A percentile compares a stretch with the other conserved stretches of the same genome.
Conservation (phyloP, 352 stramenopile genomes). For the Globisporangium cylindrosporum region DNA sequence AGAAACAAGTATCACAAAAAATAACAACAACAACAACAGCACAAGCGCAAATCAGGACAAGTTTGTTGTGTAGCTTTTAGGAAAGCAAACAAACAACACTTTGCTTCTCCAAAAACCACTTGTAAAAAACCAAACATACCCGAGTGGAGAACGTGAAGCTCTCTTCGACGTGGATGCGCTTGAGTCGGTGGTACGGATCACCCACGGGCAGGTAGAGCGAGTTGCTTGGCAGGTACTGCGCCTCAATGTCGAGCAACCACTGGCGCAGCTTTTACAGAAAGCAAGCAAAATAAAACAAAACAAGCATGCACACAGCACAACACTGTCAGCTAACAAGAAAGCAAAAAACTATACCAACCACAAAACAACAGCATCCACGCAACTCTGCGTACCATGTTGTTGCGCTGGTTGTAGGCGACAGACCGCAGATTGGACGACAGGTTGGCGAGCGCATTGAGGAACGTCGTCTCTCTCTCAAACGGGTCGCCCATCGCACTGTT, state of each 20-base stretch:
- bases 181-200: conserved; percentile 74
- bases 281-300: neutral
- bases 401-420: conserved; percentile 53
- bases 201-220: conserved; percentile 77
- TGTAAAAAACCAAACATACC: conserved; percentile 15
- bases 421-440: conserved; percentile 72
- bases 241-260: conserved; percentile 64
- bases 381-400: conserved; percentile 53
- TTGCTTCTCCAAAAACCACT: neutral
- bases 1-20: neutral
- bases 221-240: conserved; percentile 71
- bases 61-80: neutral
- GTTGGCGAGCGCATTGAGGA: conserved; percentile 66
- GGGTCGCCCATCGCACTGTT: conserved; percentile 25
- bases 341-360: neutral
- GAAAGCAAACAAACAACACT: too few relatives aligned
- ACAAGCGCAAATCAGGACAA: neutral
- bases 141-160: conserved; percentile 84
- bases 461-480: conserved; percentile 68
- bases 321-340: neutral
- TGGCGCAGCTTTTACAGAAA: conserved; percentile 48
- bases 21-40: neutral
- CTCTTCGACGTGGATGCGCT: conserved; percentile 72
- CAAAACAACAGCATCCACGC: neutral
- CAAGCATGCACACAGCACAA: neutral